Evolutionary conservation across 176 grass and related monocot species (phyloP), one percentile per base, ranked within the genome.

Genomic region (Avena sativa): DNA sequence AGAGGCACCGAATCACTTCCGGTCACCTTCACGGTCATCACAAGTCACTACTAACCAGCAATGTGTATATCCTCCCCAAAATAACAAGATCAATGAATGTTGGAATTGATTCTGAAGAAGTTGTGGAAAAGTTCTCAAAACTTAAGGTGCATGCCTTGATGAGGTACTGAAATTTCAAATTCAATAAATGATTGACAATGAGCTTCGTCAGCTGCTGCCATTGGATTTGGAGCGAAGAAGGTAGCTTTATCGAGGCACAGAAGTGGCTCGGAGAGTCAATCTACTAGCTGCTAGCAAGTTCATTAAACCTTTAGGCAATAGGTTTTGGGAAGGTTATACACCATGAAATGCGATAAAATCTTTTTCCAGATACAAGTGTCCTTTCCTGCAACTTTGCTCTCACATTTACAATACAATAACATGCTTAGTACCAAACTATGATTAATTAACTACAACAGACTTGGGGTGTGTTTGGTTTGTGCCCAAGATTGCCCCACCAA

Each of bases 101-200:
- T 28, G 15, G 23, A 53, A 53, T 53, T 70, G 51, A 70, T 62
- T 79, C 5, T 52, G 3, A 69, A 9, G 7, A 38, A 55, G 6
- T 67, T 70, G 20, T 23, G 80, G 12, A 55, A 82, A 68, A 56
- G 19, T 38, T 68, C 51, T 53, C 13, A 53, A 15, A 52, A 68
- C 16, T n/a, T 70, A 60, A 38, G 26, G 63, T 40, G 30, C 64
- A 70, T 34, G 64, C 48, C 8, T 23, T 13, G 55, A n/a, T 36
- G 50, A 30, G 64, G 64, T 55, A 56, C 30, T 25, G 28, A 52
- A 70, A 69, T 53, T 21, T 30, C 21, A 70, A 52, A 56, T n/a
- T 82, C 64, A 53, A 70, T n/a, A 82, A 20, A 70, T 82, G 62
- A 70, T 82, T 55, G 48, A n/a, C 80, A 82, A 13, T 68, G 30